Conservation (phyloP, 2,329 filamentous ascomycete species). For the Phyllosticta citribraziliensis region DNA sequence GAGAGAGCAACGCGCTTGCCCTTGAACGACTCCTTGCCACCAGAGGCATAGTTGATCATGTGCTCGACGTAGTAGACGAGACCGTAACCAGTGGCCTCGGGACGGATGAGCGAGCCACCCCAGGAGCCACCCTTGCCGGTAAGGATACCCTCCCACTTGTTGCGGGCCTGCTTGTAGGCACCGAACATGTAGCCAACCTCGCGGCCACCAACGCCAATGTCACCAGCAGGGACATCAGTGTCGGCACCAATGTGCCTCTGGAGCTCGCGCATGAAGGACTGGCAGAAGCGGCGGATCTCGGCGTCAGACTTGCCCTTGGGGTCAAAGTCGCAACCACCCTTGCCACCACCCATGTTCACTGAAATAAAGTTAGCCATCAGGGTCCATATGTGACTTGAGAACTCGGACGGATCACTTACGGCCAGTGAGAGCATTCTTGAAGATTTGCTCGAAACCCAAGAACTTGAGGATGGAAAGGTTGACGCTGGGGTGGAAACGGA, state of each 20-base stretch:
- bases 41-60: conserved; percentile 81
- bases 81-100: conserved; percentile 94
- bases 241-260: conserved; percentile 92
- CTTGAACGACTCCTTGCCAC: conserved; percentile 69
- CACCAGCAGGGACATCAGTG: conserved; percentile 91
- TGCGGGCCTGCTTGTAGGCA: conserved; percentile 77
- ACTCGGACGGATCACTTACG: conserved; percentile 43
- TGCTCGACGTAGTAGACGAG: conserved; percentile 93
- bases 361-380: conserved; percentile 4
- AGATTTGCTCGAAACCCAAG: conserved; percentile 97
- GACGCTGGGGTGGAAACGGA: conserved; percentile 86
- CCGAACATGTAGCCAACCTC: conserved; percentile 96
- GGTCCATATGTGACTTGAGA: neutral
- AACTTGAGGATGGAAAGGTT: conserved; percentile 80
- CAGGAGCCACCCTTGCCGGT: conserved; percentile 91
- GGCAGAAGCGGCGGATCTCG: conserved; percentile 96
- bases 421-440: conserved; percentile 98
- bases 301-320: conserved; percentile 97
- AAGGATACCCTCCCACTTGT: conserved; percentile 90
- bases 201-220: conserved; percentile 85
- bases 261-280: conserved; percentile 91
- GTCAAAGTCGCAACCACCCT: conserved; percentile 97
- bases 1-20: conserved; percentile 95
- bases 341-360: conserved; percentile 94
- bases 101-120: conserved; percentile 89